Percentiles rank a stretch among this genome's conserved stretches.
Evolutionary conservation across 495 filamentous ascomycete species (phyloP).

Genomic region (Neurospora sp.): DNA sequence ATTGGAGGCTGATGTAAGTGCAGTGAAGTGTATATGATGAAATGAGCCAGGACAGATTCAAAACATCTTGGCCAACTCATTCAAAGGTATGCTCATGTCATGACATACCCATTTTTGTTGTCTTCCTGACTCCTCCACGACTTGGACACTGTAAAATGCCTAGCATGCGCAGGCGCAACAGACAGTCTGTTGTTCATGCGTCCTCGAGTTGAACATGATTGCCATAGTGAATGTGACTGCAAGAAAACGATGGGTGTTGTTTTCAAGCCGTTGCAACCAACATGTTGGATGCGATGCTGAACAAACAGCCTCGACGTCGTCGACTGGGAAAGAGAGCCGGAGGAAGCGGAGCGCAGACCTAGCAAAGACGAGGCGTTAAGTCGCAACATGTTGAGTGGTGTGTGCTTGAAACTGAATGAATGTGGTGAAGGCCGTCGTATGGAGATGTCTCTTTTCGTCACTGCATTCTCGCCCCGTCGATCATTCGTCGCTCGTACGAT

Average conservation of each 20-base stretch:
- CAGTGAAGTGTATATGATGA: not conserved
- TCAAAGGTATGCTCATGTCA: not conserved
- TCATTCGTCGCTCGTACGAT: not conserved
- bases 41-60: not conserved
- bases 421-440: not conserved
- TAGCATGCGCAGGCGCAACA: slow-evolving; percentile 36
- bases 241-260: not conserved
- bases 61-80: not conserved
- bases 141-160: slow-evolving; percentile 9
- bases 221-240: not conserved
- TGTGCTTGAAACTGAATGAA: not conserved
- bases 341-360: not conserved
- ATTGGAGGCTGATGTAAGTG: not conserved
- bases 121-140: not conserved
- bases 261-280: not conserved
- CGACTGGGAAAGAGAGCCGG: not conserved
- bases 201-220: not conserved
- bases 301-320: not conserved
- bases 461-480: not conserved
- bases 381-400: not conserved
- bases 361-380: not conserved
- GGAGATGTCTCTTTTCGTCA: not conserved
- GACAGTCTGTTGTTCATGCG: not conserved
- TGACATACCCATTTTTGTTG: not conserved
- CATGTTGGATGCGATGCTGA: not conserved